Conservation (phyloP, 805 yeast genomes). For the Candida maris region DNA sequence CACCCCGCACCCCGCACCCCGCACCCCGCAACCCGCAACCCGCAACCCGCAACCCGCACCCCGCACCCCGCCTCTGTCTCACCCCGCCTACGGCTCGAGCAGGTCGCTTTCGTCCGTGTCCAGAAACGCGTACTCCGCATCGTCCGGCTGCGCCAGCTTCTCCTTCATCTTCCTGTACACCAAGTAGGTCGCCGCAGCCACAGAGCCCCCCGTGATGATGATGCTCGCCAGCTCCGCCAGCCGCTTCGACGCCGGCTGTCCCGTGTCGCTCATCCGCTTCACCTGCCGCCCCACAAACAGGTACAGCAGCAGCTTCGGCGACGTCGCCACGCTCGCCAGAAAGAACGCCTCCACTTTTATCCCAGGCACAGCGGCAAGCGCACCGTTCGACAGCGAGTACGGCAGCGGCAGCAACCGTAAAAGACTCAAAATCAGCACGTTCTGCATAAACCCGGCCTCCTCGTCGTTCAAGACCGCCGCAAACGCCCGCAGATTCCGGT, state of each 20-base stretch:
- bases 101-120: too few species aligned
- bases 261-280: constrained; percentile 61
- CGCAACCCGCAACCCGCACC: too few species aligned
- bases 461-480: constrained; percentile 65
- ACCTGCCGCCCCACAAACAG: constrained; percentile 75
- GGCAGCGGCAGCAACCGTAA: constrained; percentile 90
- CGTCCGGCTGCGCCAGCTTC: constrained; percentile 17
- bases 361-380: constrained; percentile 82
- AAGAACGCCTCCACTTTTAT: constrained; percentile 59
- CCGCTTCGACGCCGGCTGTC: constrained; percentile 42
- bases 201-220: constrained; percentile 49
- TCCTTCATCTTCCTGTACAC: constrained; percentile 55
- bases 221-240: constrained; percentile 64
- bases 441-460: constrained; percentile 41
- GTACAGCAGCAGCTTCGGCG: constrained; percentile 79
- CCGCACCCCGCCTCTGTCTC: too few species aligned
- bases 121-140: not conserved
- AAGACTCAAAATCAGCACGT: constrained; percentile 62
- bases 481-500: constrained; percentile 68
- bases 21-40: too few species aligned
- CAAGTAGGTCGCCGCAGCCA: constrained; percentile 59
- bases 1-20: too few species aligned
- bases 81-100: too few species aligned
- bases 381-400: constrained; percentile 88
- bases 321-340: constrained; percentile 66